A percentile compares a stretch with the other conserved stretches of the same genome.
These are phyloP conservation scores for Solanum lycopersicoides DNA, from an alignment of 257 asterid species.

Conservation along the genomic window DNA sequence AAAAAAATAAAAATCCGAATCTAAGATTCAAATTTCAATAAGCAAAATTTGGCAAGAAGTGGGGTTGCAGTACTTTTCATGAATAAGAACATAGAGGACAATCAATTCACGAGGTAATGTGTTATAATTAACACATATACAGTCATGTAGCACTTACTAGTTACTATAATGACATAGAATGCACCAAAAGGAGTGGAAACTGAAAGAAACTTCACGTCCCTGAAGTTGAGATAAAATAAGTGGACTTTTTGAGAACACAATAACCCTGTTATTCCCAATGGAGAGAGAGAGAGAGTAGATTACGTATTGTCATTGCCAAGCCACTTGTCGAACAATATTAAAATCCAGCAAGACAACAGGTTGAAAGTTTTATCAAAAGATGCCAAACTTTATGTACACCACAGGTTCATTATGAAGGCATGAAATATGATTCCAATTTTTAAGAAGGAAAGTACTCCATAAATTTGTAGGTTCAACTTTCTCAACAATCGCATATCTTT, in stretches of 20 bases:
- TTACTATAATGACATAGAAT: neutral
- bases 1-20: neutral
- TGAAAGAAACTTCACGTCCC: neutral
- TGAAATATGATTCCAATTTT: neutral
- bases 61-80: neutral
- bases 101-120: neutral
- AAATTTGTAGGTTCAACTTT: neutral
- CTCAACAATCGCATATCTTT: neutral
- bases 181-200: neutral
- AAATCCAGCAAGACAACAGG: neutral
- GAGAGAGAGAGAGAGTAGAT: rapidly evolving
- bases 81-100: neutral
- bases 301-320: neutral
- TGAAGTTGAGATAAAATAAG: neutral
- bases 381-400: neutral
- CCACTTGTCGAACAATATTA: neutral
- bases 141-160: neutral
- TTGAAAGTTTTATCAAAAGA: neutral
- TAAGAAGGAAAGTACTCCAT: neutral
- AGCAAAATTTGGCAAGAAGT: neutral
- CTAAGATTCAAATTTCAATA: neutral
- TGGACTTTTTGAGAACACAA: neutral
- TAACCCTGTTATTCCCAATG: neutral
- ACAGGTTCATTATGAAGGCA: neutral
- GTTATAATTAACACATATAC: neutral